These are phyloP conservation scores for Yarrowia sp. DNA, from an alignment of 805 yeast genomes.

Conservation along the genomic window DNA sequence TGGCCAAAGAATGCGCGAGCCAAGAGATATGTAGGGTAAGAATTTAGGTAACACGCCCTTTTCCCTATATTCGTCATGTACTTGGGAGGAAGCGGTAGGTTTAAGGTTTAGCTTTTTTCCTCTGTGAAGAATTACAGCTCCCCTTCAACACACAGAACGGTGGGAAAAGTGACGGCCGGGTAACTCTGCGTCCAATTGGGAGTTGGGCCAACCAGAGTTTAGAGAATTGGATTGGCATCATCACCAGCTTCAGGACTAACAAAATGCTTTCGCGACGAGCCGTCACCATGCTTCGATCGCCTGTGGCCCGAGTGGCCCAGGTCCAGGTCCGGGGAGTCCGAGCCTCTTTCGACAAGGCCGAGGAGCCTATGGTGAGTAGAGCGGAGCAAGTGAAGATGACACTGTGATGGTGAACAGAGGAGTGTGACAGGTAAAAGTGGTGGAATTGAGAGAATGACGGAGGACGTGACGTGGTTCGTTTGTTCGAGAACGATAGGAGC, in stretches of 20 bases:
- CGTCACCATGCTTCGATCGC: constrained; percentile 39
- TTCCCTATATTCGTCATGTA: constrained; percentile 24
- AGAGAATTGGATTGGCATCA: constrained; percentile 38
- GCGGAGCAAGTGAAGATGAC: too few relatives aligned
- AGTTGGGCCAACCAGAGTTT: constrained; percentile 40
- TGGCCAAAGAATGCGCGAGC: constrained; percentile 16
- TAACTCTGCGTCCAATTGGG: background rate
- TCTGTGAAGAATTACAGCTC: too few relatives aligned
- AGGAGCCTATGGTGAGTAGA: constrained; percentile 39
- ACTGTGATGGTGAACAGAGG: background rate
- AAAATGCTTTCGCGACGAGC: constrained; percentile 40
- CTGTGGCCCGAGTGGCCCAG: constrained; percentile 37
- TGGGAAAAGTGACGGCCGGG: constrained; percentile 16
- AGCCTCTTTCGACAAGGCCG: constrained; percentile 37
- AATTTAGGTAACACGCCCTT: constrained; percentile 33
- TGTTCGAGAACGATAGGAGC: too few relatives aligned
- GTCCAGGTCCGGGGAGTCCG: constrained; percentile 38
- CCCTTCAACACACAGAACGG: too few relatives aligned
- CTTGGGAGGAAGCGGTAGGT: background rate
- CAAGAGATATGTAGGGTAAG: constrained; percentile 37
- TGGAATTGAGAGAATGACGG: too few relatives aligned
- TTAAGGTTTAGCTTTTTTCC: background rate
- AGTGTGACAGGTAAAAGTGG: too few relatives aligned
- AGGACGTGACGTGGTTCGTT: too few relatives aligned
- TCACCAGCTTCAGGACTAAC: constrained; percentile 35